Percentiles rank a stretch among this genome's conserved stretches.
These are phyloP conservation scores for Acanthamoeba lenticulata DNA, from an alignment of 208 protist genomes.

Conservation along the genomic window DNA sequence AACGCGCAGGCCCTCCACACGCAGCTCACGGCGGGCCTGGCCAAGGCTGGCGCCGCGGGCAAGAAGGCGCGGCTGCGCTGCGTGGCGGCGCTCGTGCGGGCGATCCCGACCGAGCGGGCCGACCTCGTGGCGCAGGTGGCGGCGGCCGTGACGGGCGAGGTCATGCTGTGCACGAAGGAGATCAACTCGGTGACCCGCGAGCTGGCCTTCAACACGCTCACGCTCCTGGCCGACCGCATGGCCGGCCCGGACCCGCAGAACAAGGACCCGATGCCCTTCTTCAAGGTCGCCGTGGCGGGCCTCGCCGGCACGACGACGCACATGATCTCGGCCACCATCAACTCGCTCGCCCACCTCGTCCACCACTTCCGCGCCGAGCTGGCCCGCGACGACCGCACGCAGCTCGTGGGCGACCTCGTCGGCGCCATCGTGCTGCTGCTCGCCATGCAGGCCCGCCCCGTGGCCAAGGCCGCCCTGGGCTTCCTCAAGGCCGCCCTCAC, in stretches of 20 bases:
- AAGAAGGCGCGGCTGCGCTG: conserved; percentile 12
- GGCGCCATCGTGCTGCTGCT: conserved; percentile 5
- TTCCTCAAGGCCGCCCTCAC: conserved; percentile 27
- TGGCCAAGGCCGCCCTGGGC: conserved; percentile 12
- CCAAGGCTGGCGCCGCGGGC: not conserved
- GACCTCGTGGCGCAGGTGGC: not conserved
- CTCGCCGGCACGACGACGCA: conserved; percentile 60
- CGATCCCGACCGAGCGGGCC: not conserved
- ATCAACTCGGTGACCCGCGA: conserved; percentile 57
- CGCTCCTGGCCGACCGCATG: conserved; percentile 1
- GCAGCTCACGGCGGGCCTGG: not conserved
- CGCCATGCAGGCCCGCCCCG: not conserved
- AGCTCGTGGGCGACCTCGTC: not conserved
- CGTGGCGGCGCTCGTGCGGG: not conserved
- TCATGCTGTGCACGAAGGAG: conserved; percentile 77
- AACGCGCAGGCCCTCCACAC: not conserved
- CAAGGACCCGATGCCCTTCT: conserved; percentile 30
- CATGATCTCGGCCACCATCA: conserved; percentile 73
- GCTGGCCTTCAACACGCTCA: not conserved
- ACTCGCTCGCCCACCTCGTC: conserved; percentile 62
- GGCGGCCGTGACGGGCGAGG: not conserved
- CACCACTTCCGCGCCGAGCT: conserved; percentile 57
- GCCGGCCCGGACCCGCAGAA: not conserved
- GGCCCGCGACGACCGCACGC: not conserved
- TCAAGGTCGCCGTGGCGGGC: conserved; percentile 68